These are phyloP conservation scores for Penicillium argentinense DNA, from an alignment of 495 filamentous ascomycete species.

Conservation along the genomic window DNA sequence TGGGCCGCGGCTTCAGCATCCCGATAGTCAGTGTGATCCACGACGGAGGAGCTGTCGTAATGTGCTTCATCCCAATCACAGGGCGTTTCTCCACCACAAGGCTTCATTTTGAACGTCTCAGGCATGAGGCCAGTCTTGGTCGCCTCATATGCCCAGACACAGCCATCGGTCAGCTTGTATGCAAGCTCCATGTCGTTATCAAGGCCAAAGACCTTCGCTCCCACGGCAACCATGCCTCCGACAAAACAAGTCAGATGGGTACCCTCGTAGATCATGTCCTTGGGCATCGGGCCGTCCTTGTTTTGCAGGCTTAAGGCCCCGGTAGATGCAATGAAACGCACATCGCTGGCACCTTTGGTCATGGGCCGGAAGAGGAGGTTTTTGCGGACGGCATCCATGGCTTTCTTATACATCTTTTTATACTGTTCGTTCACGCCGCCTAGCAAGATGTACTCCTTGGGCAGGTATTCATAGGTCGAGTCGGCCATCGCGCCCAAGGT, in stretches of 20 bases:
- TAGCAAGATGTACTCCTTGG: slow-evolving; percentile 74
- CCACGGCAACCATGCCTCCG: slow-evolving; percentile 92
- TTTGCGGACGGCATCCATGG: slow-evolving; percentile 67
- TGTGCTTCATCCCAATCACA: slow-evolving; percentile 78
- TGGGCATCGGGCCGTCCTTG: slow-evolving; percentile 10
- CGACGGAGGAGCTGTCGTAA: slow-evolving; percentile 40
- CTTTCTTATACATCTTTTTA: slow-evolving; percentile 72
- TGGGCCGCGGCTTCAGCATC: slow-evolving; percentile 49
- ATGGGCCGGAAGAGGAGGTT: slow-evolving; percentile 84
- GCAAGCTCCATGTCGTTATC: slow-evolving; percentile 79
- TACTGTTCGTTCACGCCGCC: slow-evolving; percentile 85
- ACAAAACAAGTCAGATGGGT: slow-evolving; percentile 86
- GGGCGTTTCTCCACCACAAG: slow-evolving; percentile 61
- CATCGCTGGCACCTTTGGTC: slow-evolving; percentile 67
- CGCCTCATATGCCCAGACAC: slow-evolving; percentile 87
- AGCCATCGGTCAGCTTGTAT: slow-evolving; percentile 82
- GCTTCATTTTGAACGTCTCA: slow-evolving; percentile 64
- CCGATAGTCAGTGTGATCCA: slow-evolving; percentile 21
- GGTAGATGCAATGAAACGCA: slow-evolving; percentile 70
- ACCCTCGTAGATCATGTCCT: slow-evolving; percentile 54
- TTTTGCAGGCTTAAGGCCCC: slow-evolving; percentile 34
- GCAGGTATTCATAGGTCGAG: slow-evolving; percentile 92
- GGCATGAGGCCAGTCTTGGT: slow-evolving; percentile 90
- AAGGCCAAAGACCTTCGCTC: slow-evolving; percentile 81
- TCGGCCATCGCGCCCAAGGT: slow-evolving; percentile 83